Evolutionary conservation across 1,139 yeast species (phyloP).

Genomic region (Scheffersomyces illinoinensis): DNA sequence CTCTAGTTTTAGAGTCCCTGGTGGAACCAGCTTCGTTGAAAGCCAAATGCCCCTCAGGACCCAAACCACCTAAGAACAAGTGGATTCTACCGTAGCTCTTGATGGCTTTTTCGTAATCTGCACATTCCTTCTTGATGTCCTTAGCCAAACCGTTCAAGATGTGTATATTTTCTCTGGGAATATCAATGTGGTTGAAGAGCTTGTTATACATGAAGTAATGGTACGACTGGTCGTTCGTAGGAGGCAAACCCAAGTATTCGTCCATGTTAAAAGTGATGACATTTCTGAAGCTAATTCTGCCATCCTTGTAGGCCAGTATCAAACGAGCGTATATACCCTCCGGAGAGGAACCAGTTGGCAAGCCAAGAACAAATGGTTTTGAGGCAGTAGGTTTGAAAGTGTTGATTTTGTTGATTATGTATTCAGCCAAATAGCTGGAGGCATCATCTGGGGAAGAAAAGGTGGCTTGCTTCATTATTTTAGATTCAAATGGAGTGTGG

Average conservation of each 20-base stretch:
- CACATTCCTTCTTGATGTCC: constrained; percentile 51
- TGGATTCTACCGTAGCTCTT: constrained; percentile 53
- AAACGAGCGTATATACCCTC: constrained; percentile 55
- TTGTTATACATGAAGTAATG: constrained; percentile 63
- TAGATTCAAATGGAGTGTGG: neutral
- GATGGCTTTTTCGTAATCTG: constrained; percentile 51
- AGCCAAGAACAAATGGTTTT: constrained; percentile 59
- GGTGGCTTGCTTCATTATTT: constrained; percentile 38
- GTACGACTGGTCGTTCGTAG: constrained; percentile 54
- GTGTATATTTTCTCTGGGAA: constrained; percentile 54
- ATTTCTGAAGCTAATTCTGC: constrained; percentile 49
- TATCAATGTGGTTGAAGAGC: constrained; percentile 60
- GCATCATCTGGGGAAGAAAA: constrained; percentile 46
- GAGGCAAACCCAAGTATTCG: constrained; percentile 54
- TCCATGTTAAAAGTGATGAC: constrained; percentile 68
- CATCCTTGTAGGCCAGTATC: constrained; percentile 46
- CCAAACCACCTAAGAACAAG: constrained; percentile 62
- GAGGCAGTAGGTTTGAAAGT: constrained; percentile 46
- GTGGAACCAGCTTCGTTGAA: constrained; percentile 62
- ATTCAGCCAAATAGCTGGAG: constrained; percentile 50
- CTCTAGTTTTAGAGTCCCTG: constrained; percentile 49
- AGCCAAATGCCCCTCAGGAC: constrained; percentile 67
- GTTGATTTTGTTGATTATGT: constrained; percentile 48
- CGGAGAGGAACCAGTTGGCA: constrained; percentile 69
- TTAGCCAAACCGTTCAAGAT: constrained; percentile 55